Conservation (phyloP, 148 eudicot species). For the Camellia japonica region DNA sequence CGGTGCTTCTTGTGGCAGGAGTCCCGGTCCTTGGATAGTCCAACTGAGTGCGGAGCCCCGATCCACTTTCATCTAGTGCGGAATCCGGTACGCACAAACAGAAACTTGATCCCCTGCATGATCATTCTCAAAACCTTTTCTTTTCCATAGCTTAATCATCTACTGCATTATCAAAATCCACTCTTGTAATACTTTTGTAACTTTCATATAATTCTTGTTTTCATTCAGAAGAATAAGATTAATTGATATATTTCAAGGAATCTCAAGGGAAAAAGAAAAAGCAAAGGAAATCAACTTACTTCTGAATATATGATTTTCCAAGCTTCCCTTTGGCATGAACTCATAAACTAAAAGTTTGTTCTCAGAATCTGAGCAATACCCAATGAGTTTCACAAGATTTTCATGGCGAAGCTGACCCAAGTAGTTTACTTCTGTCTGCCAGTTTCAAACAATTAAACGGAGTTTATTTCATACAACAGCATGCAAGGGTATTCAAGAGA, state of each 20-base stretch:
- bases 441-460: constrained; percentile 1
- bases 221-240: not conserved
- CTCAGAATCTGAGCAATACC: constrained; percentile 72
- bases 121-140: not conserved
- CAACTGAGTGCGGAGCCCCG: no score
- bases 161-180: not conserved
- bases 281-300: constrained; percentile 40
- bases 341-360: constrained; percentile 79
- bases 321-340: constrained; percentile 85
- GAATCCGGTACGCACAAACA: no score
- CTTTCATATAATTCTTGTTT: not conserved
- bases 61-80: no score
- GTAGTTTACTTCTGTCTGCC: constrained; percentile 83
- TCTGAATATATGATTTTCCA: constrained; percentile 84
- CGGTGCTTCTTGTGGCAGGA: no score
- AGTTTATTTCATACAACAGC: not conserved
- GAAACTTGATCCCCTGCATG: not conserved
- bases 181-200: not conserved
- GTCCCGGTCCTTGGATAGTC: no score
- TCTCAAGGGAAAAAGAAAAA: not conserved
- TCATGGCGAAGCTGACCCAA: constrained; percentile 72
- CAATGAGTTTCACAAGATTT: constrained; percentile 74
- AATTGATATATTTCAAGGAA: not conserved
- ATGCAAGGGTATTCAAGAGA: not conserved
- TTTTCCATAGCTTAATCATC: not conserved